Base-by-base conservation (phyloP, 257 asterid genomes). In the Linaria vulgaris region DNA sequence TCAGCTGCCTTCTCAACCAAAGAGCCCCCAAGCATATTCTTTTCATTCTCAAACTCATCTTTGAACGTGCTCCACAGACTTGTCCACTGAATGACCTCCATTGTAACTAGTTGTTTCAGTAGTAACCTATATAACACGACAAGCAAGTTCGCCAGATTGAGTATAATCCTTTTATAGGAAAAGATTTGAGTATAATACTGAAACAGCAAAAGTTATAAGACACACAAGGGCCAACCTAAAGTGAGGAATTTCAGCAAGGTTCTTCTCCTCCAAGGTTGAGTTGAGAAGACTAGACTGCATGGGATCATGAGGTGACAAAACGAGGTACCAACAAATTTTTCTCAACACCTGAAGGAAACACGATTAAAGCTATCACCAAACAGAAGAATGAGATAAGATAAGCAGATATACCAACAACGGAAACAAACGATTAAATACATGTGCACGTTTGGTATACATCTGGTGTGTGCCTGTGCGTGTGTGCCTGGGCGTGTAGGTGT, bases 211-310 rank as follows among this genome's bases (percentile, higher is more conserved):
- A 47, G 24, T 14, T 19, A 15, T 66, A 53, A 21, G 46, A 30
- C 1, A 8, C 9, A 34, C 41, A 34, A 34, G 41, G 41, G 41
- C 9, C 41, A 61, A 87, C 98, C 77, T 89, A 71, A 92, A 89
- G 64, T 92, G 88, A 69, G 98, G 88, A 72, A 92, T 85, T 78
- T 92, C 98, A 20, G 90, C 85, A 58, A 92, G 91, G 66, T 92
- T 92, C 79, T 85, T 92, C 69, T 92, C 97, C 86, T 88, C 98
- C 76, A 89, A 71, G 61, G 98, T 92, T 49, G 95, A 76, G 72
- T 89, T 87, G 48, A 86, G 96, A 74, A 92, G 98, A 83, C 97
- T 92, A 44, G 98, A 87, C 73, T 89, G 98, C 98, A 89, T 85
- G 23, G 98, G 82, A 75, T 87, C 98, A 64, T 89, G 86, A 63